Percentiles rank a stretch among this genome's conserved stretches.
phyloP scores from a whole-genome alignment of 176 grass and related monocot genomes.

The maize (Zea mays) region Zm-B73-REFERENCE-NAM-5.0 NC_050104.1:100177501-100178000 shows the following conservation, averaged over 20 bases:
- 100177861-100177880: slow-evolving; percentile 78
- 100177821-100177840: slow-evolving; percentile 73
- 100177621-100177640: no score
- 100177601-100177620: no score
- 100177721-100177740: background rate
- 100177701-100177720: no score
- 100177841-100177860: slow-evolving; percentile 82
- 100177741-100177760: background rate
- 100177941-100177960: slow-evolving; percentile 69
- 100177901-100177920: slow-evolving; percentile 73
- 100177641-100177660: no score
- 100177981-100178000: background rate
- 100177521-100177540: no score
- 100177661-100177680: no score
- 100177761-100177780: slow-evolving; percentile 46
- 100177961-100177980: background rate
- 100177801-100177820: slow-evolving; percentile 55
- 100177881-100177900: slow-evolving; percentile 57
- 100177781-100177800: slow-evolving; percentile 82
- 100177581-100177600: no score
- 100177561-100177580: no score
- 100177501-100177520: no score
- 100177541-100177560: no score
- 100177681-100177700: no score
- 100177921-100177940: slow-evolving; percentile 83